A percentile compares a stretch with the other conserved stretches of the same genome.
Evolutionary conservation across 2,329 filamentous ascomycete genomes (phyloP).

Genomic region (Lojkania enalia): DNA sequence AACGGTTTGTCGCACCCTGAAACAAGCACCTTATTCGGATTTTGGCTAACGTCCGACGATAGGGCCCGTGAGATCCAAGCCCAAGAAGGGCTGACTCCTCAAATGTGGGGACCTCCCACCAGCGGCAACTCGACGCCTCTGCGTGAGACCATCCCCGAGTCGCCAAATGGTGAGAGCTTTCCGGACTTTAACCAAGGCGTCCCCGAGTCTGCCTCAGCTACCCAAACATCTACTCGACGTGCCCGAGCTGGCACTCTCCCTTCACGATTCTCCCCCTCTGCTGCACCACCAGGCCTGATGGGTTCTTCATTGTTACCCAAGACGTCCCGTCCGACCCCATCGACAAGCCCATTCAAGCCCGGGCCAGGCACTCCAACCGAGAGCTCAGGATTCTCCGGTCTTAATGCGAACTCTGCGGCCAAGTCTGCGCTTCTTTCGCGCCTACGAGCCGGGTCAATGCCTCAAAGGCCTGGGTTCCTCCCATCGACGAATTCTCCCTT

Average conservation of each 20-base stretch:
- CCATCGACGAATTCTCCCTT: conserved; percentile 66
- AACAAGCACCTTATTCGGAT: conserved; percentile 27
- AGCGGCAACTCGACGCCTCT: conserved; percentile 96
- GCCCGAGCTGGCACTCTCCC: conserved; percentile 94
- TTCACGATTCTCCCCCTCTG: conserved; percentile 83
- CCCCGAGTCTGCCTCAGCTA: conserved; percentile 59
- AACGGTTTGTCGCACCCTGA: conserved; percentile 68
- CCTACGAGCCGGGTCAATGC: conserved; percentile 90
- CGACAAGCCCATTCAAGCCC: conserved; percentile 85
- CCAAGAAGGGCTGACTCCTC: conserved; percentile 80
- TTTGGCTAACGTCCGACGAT: conserved; percentile 35
- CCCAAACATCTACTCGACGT: conserved; percentile 71
- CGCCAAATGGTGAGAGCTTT: conserved; percentile 87
- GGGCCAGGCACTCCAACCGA: conserved; percentile 49
- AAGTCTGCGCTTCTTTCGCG: conserved; percentile 80
- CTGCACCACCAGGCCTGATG: conserved; percentile 63
- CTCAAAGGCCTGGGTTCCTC: conserved; percentile 76
- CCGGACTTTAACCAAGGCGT: conserved; percentile 81
- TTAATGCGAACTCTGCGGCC: conserved; percentile 53
- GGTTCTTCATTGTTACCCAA: conserved; percentile 66
- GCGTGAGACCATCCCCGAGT: conserved; percentile 96
- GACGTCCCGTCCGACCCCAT: conserved; percentile 81
- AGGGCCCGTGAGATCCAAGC: conserved; percentile 97
- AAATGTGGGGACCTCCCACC: conserved; percentile 89
- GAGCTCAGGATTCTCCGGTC: conserved; percentile 43